Evolutionary conservation across 2,329 filamentous ascomycete genomes (phyloP), one percentile per base, ranked within the genome.

Genomic region (Fusarium sp.): DNA sequence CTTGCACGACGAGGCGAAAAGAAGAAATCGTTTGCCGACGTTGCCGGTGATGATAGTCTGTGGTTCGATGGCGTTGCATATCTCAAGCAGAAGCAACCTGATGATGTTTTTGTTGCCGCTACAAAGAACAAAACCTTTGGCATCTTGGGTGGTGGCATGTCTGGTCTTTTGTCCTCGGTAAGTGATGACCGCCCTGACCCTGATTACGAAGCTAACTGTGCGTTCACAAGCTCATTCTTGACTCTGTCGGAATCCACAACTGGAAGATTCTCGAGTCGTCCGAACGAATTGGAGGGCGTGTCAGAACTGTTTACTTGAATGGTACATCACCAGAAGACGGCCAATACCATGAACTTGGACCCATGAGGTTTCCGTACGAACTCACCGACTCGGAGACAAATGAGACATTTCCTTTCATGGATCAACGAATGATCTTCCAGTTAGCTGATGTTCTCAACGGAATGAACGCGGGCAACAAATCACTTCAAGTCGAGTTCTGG

Each of bases 381-480:
- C 85, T 89, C 70, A 78, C 85, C 5, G 85, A 85, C 36, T 84
- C 86, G 1, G 83, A 84, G 41, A 85, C 84, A 10, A 90, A 90
- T 68, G 84, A 88, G 76, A 91, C 87, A 0, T 82, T 84, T 69
- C 86, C 89, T 62, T 89, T 92, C 71, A 86, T 87, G 30, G 91
- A 92, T 74, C 90, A 92, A 74, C 85, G 89, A 70, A 86, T 93
- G 79, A 88, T 92, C 1, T 92, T 91, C 78, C 89, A 92, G 75
- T 83, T 93, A 4, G 90, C 86, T 5, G 85, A 85, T 8, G 86
- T 88, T 62, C 83, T 93, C 70, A 92, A 92, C 79, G 78, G 83
- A 54, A 81, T 91, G 75, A 92, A 92, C 79, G 81, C 81, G 38
- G 81, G 89, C 72, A 80, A 81, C 78, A 60, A 83, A 84, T 55